phyloP scores from a whole-genome alignment of 2,329 filamentous ascomycete genomes.

The Fusarium verticillioides region DNA sequence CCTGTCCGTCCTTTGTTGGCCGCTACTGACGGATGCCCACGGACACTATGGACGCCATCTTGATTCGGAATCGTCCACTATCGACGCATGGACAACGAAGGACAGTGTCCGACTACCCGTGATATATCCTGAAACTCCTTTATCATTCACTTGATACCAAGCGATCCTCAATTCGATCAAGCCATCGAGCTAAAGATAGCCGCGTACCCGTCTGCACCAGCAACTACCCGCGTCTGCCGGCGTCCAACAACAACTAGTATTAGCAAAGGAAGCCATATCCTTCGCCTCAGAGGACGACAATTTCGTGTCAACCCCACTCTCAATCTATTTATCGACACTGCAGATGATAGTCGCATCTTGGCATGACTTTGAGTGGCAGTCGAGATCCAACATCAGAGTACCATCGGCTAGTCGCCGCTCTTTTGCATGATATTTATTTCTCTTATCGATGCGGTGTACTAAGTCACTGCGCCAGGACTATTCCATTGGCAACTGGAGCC shows the following conservation, averaged over 20 bases:
- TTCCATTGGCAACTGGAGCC: slow-evolving; percentile 10
- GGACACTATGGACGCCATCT: slow-evolving; percentile 5
- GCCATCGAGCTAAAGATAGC: slow-evolving; percentile 25
- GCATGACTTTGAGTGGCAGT: slow-evolving; percentile 6
- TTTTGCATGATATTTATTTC: background rate
- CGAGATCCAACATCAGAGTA: background rate
- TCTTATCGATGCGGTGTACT: slow-evolving; percentile 16
- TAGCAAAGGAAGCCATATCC: slow-evolving; percentile 7
- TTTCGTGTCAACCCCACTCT: slow-evolving; percentile 9
- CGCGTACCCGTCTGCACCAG: slow-evolving; percentile 27
- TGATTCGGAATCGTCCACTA: slow-evolving; percentile 21
- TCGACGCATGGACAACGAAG: slow-evolving; percentile 11
- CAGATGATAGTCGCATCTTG: slow-evolving; percentile 31
- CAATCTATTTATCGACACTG: slow-evolving; percentile 26
- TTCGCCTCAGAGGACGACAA: background rate
- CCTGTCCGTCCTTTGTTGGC: background rate
- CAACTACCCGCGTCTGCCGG: background rate
- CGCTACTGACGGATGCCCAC: background rate
- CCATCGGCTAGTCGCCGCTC: slow-evolving; percentile 19
- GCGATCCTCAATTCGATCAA: slow-evolving; percentile 7
- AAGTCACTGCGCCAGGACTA: slow-evolving; percentile 6
- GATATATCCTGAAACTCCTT: slow-evolving; percentile 30
- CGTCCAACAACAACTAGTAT: background rate
- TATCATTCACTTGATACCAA: slow-evolving; percentile 6
- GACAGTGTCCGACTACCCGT: background rate